phyloP scores from a whole-genome alignment of 2,329 filamentous ascomycete species.

The Trichoderma harzianum region DNA sequence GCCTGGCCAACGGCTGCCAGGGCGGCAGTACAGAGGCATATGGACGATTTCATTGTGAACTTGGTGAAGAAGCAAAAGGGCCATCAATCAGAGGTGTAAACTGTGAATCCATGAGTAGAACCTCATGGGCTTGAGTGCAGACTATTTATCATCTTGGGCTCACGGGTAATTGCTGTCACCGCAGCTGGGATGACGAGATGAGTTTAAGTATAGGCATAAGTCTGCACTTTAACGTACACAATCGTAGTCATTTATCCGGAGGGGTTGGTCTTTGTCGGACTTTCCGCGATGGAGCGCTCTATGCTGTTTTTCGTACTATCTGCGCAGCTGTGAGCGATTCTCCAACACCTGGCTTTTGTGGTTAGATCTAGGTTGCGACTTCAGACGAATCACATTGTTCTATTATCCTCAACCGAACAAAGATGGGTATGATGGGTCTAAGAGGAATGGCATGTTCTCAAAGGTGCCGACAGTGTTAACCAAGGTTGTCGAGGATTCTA shows the following conservation, averaged over 20 bases:
- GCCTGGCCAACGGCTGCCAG: not conserved
- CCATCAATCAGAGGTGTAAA: not conserved
- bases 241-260: slow-evolving; percentile 4
- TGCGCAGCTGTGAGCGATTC: not conserved
- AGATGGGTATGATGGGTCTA: not conserved
- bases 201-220: not conserved
- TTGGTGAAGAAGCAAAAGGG: not conserved
- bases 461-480: not conserved
- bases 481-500: not conserved
- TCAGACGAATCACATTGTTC: not conserved
- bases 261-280: not conserved
- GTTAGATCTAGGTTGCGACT: not conserved
- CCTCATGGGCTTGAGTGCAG: not conserved
- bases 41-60: not conserved
- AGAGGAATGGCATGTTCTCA: not conserved
- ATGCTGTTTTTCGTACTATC: not conserved
- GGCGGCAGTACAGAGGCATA: not conserved
- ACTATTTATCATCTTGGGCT: slow-evolving; percentile 2
- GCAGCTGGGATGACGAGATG: not conserved
- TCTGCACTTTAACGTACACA: not conserved
- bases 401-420: not conserved
- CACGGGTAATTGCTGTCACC: not conserved
- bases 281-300: not conserved
- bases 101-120: too few species aligned
- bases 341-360: not conserved